These are phyloP conservation scores for Amaranthus cruentus DNA, from an alignment of 148 eudicot genomes.

Conservation along the genomic window DNA sequence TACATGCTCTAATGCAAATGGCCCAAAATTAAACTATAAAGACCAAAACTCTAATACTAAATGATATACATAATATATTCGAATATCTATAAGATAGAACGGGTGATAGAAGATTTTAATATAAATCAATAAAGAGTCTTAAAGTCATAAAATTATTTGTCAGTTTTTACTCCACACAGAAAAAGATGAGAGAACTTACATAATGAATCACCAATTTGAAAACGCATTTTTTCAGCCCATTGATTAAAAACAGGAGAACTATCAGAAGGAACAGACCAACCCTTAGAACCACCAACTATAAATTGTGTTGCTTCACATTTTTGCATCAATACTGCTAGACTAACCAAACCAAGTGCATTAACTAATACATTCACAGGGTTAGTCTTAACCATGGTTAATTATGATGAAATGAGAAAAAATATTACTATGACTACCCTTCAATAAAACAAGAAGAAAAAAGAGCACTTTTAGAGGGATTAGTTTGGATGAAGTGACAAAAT, in stretches of 20 bases:
- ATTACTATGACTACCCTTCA: neutral
- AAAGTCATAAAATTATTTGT: too few species aligned
- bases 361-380: neutral
- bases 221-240: conserved; percentile 76
- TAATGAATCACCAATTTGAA: conserved; percentile 66
- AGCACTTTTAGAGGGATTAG: neutral
- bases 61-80: too few species aligned
- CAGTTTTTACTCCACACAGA: too few species aligned
- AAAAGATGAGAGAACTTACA: conserved; percentile 38
- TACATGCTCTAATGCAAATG: too few species aligned
- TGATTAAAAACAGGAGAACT: conserved; percentile 45
- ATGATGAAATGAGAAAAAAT: neutral
- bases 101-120: too few species aligned
- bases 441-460: neutral
- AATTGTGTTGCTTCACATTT: conserved; percentile 47
- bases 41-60: too few species aligned
- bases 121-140: too few species aligned
- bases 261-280: conserved; percentile 61
- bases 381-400: conserved; percentile 11
- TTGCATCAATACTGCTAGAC: conserved; percentile 39
- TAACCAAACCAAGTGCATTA: conserved; percentile 32
- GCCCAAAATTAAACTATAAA: too few species aligned
- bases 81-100: too few species aligned
- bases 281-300: conserved; percentile 61
- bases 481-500: conserved; percentile 11